phyloP scores from a whole-genome alignment of 2,329 filamentous ascomycete species.

The Monilinia fructicola region DNA sequence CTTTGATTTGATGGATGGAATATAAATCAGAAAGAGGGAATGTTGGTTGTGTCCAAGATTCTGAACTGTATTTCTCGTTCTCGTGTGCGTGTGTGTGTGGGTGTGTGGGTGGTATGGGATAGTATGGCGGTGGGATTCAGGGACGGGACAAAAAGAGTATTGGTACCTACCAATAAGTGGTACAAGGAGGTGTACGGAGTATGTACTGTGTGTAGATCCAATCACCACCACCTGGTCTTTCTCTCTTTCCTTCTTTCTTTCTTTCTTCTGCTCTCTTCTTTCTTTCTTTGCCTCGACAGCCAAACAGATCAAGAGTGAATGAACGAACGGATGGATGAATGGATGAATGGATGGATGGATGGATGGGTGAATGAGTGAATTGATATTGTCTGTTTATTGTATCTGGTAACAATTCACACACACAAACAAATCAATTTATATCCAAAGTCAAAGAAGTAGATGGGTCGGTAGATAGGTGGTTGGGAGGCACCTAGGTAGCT shows the following conservation, averaged over 20 bases:
- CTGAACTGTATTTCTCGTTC: background rate
- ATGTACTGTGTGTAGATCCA: background rate
- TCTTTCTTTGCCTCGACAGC: background rate
- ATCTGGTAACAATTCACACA: too few relatives aligned
- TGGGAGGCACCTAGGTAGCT: too few relatives aligned
- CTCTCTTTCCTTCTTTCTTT: too few relatives aligned
- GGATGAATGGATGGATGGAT: background rate
- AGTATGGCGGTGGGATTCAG: background rate
- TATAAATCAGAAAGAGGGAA: background rate
- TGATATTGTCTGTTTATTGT: too few relatives aligned
- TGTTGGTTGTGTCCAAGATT: conserved; percentile 12
- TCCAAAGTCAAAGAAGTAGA: too few relatives aligned
- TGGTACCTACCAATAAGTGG: too few relatives aligned
- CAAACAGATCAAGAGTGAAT: conserved; percentile 1
- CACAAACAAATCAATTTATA: too few relatives aligned
- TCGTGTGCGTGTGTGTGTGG: background rate
- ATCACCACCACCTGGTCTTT: background rate
- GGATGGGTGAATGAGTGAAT: too few relatives aligned
- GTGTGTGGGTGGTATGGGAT: background rate
- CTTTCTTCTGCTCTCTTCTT: too few relatives aligned
- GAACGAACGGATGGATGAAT: too few relatives aligned
- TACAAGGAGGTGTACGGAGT: background rate
- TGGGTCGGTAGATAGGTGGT: too few relatives aligned
- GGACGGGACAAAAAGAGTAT: background rate
- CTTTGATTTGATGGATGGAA: background rate